These are phyloP conservation scores for Camellia granthamiana DNA, from an alignment of 148 eudicot species.

Conservation along the genomic window DNA sequence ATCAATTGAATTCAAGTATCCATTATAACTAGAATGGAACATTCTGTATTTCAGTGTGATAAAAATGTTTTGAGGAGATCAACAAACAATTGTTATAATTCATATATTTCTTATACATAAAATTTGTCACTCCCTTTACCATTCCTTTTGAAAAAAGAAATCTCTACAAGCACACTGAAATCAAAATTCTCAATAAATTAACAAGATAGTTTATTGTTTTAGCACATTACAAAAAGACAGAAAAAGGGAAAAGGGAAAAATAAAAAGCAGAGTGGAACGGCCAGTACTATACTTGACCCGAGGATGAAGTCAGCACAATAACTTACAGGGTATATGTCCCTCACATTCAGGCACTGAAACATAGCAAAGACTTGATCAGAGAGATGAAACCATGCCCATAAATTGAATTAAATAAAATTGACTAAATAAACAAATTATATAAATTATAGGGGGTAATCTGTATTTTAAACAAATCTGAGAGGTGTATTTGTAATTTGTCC, in stretches of 20 bases:
- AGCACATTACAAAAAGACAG: neutral
- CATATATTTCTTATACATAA: no score
- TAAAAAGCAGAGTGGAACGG: neutral
- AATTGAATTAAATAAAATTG: neutral
- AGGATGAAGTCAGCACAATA: neutral
- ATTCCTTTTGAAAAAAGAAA: no score
- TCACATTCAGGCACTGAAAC: constrained; percentile 14
- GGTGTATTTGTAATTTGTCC: no score
- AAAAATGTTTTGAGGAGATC: no score
- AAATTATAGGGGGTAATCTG: no score
- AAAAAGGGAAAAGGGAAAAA: neutral
- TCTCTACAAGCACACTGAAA: neutral
- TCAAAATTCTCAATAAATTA: neutral
- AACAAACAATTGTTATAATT: no score
- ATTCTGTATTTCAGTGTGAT: no score
- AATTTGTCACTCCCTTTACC: no score
- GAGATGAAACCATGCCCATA: neutral
- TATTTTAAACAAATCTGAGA: no score
- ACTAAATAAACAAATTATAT: no score
- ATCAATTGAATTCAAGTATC: no score
- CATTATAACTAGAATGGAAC: no score
- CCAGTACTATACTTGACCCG: neutral
- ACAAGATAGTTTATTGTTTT: neutral
- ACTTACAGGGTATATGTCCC: neutral
- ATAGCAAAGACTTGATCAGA: constrained; percentile 1